Evolutionary conservation across 108 stramenopile genomes (phyloP).

Genomic region (Fragilaria crotonensis): DNA sequence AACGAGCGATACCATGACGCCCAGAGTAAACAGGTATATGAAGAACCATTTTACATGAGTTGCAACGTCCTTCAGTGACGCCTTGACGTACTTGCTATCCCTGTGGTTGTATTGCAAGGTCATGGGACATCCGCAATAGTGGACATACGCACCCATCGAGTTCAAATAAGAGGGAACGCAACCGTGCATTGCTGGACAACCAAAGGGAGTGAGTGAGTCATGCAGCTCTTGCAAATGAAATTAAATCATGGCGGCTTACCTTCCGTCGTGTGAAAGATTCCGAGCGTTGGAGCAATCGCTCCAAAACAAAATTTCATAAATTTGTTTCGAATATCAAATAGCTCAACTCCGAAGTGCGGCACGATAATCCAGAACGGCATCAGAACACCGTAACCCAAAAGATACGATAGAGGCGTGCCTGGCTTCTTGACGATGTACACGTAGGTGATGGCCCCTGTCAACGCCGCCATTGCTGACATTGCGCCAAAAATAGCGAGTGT

Average conservation of each 20-base stretch:
- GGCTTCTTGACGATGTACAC: no score
- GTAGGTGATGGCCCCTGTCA: no score
- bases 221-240: neutral
- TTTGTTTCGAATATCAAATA: conserved; percentile 15
- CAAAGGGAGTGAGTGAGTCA: neutral
- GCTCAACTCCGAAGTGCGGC: conserved; percentile 1
- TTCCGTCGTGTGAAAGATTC: conserved; percentile 29
- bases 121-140: conserved; percentile 23
- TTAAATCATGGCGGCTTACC: neutral
- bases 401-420: no score
- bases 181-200: conserved; percentile 14
- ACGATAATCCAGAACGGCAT: conserved; percentile 8
- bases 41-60: conserved; percentile 9
- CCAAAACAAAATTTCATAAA: conserved; percentile 34
- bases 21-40: conserved; percentile 10
- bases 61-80: neutral
- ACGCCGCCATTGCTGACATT: no score
- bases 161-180: conserved; percentile 12
- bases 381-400: no score
- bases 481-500: no score
- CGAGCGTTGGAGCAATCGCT: conserved; percentile 21
- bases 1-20: conserved; percentile 19
- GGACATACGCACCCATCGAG: conserved; percentile 15
- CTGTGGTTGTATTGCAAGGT: conserved; percentile 5
- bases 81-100: conserved; percentile 2